These are phyloP conservation scores for Daldinia childiae DNA, from an alignment of 495 filamentous ascomycete genomes.

Conservation along the genomic window DNA sequence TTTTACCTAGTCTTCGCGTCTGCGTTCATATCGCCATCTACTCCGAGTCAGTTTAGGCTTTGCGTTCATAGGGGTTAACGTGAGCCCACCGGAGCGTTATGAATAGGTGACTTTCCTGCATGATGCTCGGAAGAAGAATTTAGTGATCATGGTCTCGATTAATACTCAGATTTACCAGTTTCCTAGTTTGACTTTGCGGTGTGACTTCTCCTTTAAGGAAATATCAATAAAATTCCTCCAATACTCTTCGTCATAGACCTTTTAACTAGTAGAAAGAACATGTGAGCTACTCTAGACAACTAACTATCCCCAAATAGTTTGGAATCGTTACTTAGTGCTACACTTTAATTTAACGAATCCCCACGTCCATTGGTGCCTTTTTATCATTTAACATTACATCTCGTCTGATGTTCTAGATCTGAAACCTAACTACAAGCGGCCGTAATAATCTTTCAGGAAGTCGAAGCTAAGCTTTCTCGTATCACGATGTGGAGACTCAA, in stretches of 20 bases:
- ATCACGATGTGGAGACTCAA: slow-evolving; percentile 17
- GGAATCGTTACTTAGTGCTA: neutral
- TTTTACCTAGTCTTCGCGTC: neutral
- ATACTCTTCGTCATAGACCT: neutral
- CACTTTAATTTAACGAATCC: neutral
- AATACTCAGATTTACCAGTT: neutral
- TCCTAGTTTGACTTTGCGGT: neutral
- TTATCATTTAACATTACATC: neutral
- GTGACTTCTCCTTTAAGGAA: neutral
- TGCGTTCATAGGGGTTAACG: neutral
- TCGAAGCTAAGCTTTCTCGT: neutral
- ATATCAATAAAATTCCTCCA: neutral
- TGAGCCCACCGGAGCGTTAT: neutral
- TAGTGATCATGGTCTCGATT: neutral
- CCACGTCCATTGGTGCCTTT: neutral
- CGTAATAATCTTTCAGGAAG: neutral
- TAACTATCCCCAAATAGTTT: neutral
- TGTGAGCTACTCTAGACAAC: neutral
- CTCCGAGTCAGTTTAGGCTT: neutral
- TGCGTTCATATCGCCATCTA: neutral
- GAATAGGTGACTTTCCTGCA: neutral
- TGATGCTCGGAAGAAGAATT: neutral
- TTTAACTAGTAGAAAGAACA: neutral
- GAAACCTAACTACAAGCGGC: neutral
- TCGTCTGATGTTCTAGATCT: neutral